A percentile compares a stretch with the other conserved stretches of the same genome.
Conservation (phyloP, 1,284 basidiomycete species). For the Heterobasidion occidentale region DNA sequence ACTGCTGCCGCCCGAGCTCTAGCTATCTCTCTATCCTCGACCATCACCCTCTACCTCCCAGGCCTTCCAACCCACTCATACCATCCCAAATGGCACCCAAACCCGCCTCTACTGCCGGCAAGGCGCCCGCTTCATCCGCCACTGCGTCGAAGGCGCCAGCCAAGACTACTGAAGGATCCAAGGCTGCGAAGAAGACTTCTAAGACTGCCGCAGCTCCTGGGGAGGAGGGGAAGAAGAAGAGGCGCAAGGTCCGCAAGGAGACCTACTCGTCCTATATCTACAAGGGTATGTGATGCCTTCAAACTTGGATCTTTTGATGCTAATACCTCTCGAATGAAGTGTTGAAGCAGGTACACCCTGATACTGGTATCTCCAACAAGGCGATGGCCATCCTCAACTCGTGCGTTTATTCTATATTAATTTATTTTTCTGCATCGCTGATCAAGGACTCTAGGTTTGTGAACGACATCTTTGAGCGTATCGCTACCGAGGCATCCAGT, state of each 20-base stretch:
- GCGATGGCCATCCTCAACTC: constrained; percentile 94
- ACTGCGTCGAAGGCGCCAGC: constrained; percentile 70
- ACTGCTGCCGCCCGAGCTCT: constrained; percentile 5
- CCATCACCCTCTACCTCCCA: constrained; percentile 11
- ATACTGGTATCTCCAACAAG: constrained; percentile 97
- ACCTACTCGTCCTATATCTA: constrained; percentile 94
- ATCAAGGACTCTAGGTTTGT: constrained; percentile 43
- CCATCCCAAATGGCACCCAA: constrained; percentile 59
- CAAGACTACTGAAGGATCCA: constrained; percentile 61
- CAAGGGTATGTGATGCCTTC: constrained; percentile 52
- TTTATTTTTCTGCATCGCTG: not conserved
- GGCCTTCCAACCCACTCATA: constrained; percentile 8
- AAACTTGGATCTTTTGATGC: not conserved
- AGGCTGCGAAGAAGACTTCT: constrained; percentile 82
- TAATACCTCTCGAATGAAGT: not conserved
- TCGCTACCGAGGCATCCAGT: constrained; percentile 85
- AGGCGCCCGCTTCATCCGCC: constrained; percentile 72
- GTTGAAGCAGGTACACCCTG: constrained; percentile 89
- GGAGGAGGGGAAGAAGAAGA: constrained; percentile 79
- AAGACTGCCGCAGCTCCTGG: constrained; percentile 55
- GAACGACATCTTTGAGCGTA: constrained; percentile 91
- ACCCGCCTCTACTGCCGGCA: constrained; percentile 77
- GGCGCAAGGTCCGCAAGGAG: constrained; percentile 85
- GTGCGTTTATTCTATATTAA: not conserved
- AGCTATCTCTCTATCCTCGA: constrained; percentile 5